Conservation (phyloP, 768 basidiomycete species). For the Jaapia argillacea region DNA sequence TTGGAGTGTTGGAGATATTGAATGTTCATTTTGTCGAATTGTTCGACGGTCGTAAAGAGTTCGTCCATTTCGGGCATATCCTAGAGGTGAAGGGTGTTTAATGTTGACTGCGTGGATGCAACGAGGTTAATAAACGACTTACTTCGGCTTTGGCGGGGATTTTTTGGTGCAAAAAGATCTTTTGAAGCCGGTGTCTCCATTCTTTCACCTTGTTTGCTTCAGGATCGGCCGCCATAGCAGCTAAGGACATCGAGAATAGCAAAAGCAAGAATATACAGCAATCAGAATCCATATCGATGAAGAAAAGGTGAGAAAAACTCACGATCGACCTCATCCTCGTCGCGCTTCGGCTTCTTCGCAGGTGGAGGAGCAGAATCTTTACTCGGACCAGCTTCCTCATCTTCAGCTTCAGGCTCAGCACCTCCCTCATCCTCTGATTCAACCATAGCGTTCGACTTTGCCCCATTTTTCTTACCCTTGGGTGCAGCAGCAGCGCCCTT, state of each 20-base stretch:
- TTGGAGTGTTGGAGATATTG: constrained; percentile 78
- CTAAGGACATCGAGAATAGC: constrained; percentile 18
- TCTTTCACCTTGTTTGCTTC: constrained; percentile 73
- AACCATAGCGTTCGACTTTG: constrained; percentile 50
- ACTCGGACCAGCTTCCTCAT: constrained; percentile 34
- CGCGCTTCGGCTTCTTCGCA: constrained; percentile 50
- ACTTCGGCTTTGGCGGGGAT: constrained; percentile 57
- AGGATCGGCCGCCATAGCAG: constrained; percentile 39
- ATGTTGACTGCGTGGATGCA: constrained; percentile 4
- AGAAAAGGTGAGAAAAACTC: constrained; percentile 20
- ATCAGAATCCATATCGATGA: too few species aligned
- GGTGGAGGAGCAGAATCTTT: constrained; percentile 52
- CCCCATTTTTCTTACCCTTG: constrained; percentile 43
- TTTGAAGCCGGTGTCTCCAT: constrained; percentile 90
- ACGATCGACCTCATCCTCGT: constrained; percentile 56
- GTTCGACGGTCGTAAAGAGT: constrained; percentile 69
- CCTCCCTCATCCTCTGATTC: constrained; percentile 63
- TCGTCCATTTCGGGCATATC: constrained; percentile 69
- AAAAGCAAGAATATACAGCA: constrained; percentile 1
- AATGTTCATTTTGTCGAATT: constrained; percentile 68
- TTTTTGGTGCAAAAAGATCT: constrained; percentile 69
- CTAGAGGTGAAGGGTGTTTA: constrained; percentile 26
- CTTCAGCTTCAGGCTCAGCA: constrained; percentile 36
- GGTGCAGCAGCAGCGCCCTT: constrained; percentile 18
- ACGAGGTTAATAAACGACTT: constrained; percentile 12